Evolutionary conservation across 2,329 filamentous ascomycete species (phyloP).

Genomic region (Apiospora aurea): DNA sequence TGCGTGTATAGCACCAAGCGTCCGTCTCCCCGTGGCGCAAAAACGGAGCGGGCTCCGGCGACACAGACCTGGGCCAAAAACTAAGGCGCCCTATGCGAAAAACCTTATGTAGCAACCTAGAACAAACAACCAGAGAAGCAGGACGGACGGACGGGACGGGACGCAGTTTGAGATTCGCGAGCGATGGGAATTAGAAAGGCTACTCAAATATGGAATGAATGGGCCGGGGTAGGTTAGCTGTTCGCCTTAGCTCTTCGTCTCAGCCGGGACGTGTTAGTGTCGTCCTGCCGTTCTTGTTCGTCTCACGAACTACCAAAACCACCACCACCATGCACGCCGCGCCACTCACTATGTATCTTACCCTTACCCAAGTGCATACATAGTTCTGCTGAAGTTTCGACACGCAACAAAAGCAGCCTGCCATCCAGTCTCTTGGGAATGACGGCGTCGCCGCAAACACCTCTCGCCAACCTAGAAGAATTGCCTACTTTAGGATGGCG

Average conservation of each 20-base stretch:
- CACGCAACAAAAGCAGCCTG: not conserved
- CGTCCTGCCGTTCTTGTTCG: not conserved
- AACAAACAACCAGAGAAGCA: not conserved
- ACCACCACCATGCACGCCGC: not conserved
- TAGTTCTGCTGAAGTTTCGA: not conserved
- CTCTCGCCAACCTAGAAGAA: not conserved
- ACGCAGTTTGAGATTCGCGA: not conserved
- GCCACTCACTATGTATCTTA: not conserved
- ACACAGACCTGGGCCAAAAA: not conserved
- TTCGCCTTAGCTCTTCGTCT: not conserved
- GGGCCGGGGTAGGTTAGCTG: not conserved
- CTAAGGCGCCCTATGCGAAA: not conserved
- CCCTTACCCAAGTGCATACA: not conserved
- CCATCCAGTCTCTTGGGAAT: not conserved
- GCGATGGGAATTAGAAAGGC: not conserved
- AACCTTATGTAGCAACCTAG: not conserved
- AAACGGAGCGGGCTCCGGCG: not conserved
- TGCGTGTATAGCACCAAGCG: not conserved
- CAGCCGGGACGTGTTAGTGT: too few relatives aligned
- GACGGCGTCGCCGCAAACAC: conserved; percentile 3
- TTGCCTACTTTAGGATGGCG: not conserved
- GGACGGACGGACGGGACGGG: not conserved
- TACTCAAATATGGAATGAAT: not conserved
- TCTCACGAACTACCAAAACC: not conserved
- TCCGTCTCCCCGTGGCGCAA: not conserved